Evolutionary conservation across 768 basidiomycete genomes (phyloP).

Genomic region (Cantharellus anzutake): DNA sequence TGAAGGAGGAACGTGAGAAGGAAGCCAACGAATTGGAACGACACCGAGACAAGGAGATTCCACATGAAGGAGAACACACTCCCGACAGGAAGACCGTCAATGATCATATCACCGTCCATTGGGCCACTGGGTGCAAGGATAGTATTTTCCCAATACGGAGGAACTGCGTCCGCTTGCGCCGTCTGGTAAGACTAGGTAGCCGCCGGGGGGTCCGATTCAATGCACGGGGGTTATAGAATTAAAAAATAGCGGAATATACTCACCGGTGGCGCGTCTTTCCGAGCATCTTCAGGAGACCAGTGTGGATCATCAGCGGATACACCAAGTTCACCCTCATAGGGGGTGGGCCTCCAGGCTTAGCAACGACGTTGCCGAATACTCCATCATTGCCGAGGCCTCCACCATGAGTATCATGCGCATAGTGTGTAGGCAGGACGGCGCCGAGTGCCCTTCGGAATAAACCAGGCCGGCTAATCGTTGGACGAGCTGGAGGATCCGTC

Average conservation of each 20-base stretch:
- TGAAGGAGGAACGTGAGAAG: conserved; percentile 80
- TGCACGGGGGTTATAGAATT: neutral
- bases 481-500: conserved; percentile 21
- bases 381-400: conserved; percentile 76
- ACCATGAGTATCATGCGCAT: conserved; percentile 28
- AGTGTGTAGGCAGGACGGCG: conserved; percentile 45
- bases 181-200: conserved; percentile 53
- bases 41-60: conserved; percentile 74
- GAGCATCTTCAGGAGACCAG: conserved; percentile 58
- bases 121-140: conserved; percentile 58
- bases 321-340: conserved; percentile 17
- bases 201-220: neutral
- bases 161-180: conserved; percentile 78
- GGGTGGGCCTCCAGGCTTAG: conserved; percentile 46
- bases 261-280: conserved; percentile 76
- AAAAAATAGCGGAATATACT: conserved; percentile 15
- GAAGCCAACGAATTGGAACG: conserved; percentile 95
- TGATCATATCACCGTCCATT: conserved; percentile 64
- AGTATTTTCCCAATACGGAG: conserved; percentile 94
- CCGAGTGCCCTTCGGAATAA: conserved; percentile 41
- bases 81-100: conserved; percentile 82
- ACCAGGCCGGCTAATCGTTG: conserved; percentile 19
- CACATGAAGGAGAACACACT: conserved; percentile 64
- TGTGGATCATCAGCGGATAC: conserved; percentile 26
- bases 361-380: conserved; percentile 86